These are phyloP conservation scores for Calamus simplicifolius DNA, from an alignment of 176 grass and related monocot species.

Conservation along the genomic window DNA sequence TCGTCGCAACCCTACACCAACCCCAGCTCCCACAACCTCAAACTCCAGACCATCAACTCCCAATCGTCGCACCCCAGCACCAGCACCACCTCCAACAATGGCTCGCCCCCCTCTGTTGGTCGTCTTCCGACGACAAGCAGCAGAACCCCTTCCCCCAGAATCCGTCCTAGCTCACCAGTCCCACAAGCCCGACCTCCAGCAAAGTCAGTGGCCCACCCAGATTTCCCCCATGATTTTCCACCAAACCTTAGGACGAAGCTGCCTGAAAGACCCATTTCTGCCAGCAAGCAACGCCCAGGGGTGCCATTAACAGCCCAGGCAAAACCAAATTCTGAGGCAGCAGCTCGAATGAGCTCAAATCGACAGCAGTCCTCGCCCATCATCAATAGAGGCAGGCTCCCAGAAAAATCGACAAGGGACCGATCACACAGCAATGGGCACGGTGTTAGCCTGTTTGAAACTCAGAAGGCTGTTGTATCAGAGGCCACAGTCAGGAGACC, in stretches of 20 bases:
- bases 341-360: neutral
- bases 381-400: neutral
- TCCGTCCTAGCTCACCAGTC: conserved; percentile 4
- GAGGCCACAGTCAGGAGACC: neutral
- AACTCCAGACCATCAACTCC: no score
- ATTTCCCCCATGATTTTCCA: neutral
- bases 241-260: neutral
- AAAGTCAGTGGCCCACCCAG: neutral
- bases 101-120: neutral
- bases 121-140: neutral
- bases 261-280: neutral
- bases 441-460: neutral
- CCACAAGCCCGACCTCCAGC: neutral
- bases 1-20: neutral
- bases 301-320: neutral
- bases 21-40: no score
- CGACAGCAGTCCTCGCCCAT: conserved; percentile 8
- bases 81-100: neutral
- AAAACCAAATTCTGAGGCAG: neutral
- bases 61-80: neutral
- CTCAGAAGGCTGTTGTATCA: neutral
- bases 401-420: neutral
- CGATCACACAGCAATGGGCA: neutral
- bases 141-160: neutral
- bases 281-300: neutral